A percentile compares a stretch with the other conserved stretches of the same genome.
phyloP scores from a whole-genome alignment of 352 stramenopile species.

The Pythium guiyangense region DNA sequence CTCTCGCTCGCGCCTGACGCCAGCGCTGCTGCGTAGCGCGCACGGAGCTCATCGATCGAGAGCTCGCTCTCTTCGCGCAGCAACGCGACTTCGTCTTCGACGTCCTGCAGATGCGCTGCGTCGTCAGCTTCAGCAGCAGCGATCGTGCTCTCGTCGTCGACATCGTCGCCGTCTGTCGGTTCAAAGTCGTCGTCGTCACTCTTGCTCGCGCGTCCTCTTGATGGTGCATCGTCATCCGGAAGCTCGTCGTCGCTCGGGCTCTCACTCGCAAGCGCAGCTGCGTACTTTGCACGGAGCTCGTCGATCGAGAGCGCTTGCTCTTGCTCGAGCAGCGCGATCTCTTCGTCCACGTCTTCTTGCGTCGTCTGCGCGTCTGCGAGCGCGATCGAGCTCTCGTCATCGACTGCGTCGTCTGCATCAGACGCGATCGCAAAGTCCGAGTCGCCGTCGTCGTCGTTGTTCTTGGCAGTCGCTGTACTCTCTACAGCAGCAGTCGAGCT shows the following conservation, averaged over 20 bases:
- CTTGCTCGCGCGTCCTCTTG: too few relatives aligned
- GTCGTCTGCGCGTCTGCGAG: constrained; percentile 57
- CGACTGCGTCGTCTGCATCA: constrained; percentile 28
- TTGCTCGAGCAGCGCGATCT: constrained; percentile 83
- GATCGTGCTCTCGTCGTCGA: constrained; percentile 91
- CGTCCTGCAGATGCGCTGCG: constrained; percentile 17
- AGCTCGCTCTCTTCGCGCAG: constrained; percentile 91
- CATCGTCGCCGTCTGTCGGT: constrained; percentile 29
- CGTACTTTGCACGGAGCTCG: constrained; percentile 49
- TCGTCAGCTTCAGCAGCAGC: constrained; percentile 75
- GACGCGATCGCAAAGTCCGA: constrained; percentile 29
- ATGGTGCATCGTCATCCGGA: constrained; percentile 6
- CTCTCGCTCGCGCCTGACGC: constrained; percentile 21
- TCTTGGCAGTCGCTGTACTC: constrained; percentile 1
- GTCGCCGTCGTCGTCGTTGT: constrained; percentile 20
- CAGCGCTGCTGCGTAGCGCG: constrained; percentile 26
- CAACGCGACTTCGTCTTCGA: constrained; percentile 72
- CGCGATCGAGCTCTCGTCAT: constrained; percentile 90
- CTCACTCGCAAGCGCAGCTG: constrained; percentile 11
- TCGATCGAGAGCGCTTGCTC: constrained; percentile 93
- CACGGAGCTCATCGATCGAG: constrained; percentile 84
- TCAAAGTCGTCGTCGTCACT: constrained; percentile 24
- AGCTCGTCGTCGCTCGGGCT: constrained; percentile 13
- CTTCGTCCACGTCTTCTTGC: constrained; percentile 41
- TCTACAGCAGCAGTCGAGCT: neutral